These are phyloP conservation scores for Puccinia triticina DNA, from an alignment of 1,284 basidiomycete genomes.

Conservation along the genomic window DNA sequence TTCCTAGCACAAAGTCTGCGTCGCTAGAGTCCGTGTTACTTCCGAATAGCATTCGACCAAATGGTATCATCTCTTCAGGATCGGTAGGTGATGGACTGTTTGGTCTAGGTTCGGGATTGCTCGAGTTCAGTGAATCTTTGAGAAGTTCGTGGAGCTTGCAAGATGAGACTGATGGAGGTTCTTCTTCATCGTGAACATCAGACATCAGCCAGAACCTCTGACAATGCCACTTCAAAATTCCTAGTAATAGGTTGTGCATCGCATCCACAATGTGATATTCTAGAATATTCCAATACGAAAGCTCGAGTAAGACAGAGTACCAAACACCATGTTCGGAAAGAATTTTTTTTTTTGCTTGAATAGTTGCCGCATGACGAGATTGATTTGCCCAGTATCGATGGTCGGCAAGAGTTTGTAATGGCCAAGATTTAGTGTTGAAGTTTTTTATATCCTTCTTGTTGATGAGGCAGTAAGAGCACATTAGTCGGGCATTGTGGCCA, in stretches of 20 bases:
- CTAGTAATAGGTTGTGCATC: constrained; percentile 41
- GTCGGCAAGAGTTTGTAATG: not conserved
- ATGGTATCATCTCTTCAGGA: not conserved
- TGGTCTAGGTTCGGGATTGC: not conserved
- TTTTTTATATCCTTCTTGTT: constrained; percentile 34
- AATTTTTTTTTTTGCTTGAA: constrained; percentile 8
- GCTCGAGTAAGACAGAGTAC: constrained; percentile 39
- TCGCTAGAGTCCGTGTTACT: constrained; percentile 11
- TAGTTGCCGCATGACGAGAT: not conserved
- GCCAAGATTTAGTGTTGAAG: constrained; percentile 15
- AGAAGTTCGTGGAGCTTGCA: constrained; percentile 9
- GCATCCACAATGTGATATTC: constrained; percentile 45
- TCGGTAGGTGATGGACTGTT: not conserved
- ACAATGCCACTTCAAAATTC: constrained; percentile 33
- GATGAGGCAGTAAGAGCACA: constrained; percentile 51
- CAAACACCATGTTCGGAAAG: constrained; percentile 25
- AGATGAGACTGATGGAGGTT: not conserved
- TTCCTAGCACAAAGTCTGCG: not conserved
- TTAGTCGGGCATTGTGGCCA: not conserved
- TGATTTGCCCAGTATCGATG: constrained; percentile 31
- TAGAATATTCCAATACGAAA: constrained; percentile 42
- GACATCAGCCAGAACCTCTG: constrained; percentile 33
- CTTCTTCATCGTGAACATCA: constrained; percentile 17
- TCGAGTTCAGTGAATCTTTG: not conserved
- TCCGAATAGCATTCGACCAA: constrained; percentile 4